A percentile compares a stretch with the other conserved stretches of the same genome.
Evolutionary conservation across 768 basidiomycete species (phyloP).

Genomic region (Lactarius hatsudake): DNA sequence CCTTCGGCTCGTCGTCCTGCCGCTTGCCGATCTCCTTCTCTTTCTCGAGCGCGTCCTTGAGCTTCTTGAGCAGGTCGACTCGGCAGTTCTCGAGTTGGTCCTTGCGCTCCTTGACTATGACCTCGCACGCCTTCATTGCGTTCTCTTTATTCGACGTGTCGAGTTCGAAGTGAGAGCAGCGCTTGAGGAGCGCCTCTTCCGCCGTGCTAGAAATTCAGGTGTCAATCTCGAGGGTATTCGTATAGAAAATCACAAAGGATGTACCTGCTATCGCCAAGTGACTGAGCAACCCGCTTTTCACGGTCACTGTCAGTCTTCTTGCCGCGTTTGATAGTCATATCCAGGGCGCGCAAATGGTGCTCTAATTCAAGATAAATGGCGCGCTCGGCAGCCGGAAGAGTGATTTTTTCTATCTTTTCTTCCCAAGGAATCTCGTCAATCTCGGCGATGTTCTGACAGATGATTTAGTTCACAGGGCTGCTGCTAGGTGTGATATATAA

Average conservation of each 20-base stretch:
- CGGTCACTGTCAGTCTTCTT: conserved; percentile 76
- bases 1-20: conserved; percentile 40
- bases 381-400: conserved; percentile 88
- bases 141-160: conserved; percentile 63
- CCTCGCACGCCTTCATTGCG: conserved; percentile 90
- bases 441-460: conserved; percentile 82
- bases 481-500: background rate
- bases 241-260: conserved; percentile 6
- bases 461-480: background rate
- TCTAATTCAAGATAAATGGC: conserved; percentile 94
- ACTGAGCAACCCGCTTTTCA: conserved; percentile 81
- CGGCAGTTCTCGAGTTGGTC: conserved; percentile 79
- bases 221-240: background rate
- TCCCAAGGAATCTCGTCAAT: conserved; percentile 92
- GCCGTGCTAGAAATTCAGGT: conserved; percentile 55
- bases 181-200: conserved; percentile 90
- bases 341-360: conserved; percentile 86
- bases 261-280: conserved; percentile 79
- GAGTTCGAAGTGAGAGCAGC: conserved; percentile 92
- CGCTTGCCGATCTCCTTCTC: conserved; percentile 63
- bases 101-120: conserved; percentile 81
- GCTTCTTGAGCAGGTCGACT: conserved; percentile 61
- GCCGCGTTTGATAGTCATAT: conserved; percentile 71
- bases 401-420: conserved; percentile 57
- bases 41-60: conserved; percentile 62